Evolutionary conservation across 2,329 filamentous ascomycete genomes (phyloP), one percentile per base, ranked within the genome.

Genomic region (Neoarthrinium moseri): DNA sequence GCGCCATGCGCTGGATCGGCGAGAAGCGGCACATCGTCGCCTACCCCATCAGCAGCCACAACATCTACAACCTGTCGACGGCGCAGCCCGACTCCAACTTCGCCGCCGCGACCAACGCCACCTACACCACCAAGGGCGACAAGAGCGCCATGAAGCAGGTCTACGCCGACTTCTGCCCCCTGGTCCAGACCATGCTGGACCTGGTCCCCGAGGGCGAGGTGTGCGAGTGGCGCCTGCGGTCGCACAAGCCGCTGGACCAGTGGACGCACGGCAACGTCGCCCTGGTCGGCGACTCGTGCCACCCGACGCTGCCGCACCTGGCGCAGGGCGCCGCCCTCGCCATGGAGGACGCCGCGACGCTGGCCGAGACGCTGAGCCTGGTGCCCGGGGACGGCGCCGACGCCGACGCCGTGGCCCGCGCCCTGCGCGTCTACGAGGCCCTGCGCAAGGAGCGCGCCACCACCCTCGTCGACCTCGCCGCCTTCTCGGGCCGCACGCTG

Each of bases 21-120:
- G 82, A 83, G 59, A 80, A 80, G 55, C 77, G 86, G 1, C 88
- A 91, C 64, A 86, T 90, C 62, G 88, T 91, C 55, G 86, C 86
- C 0, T 92, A 91, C 61, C 83, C 87, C 0, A 83, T 92, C 34
- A 75, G 80, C 50, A 78, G 75, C 58, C 81, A 88, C 57, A 74
- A 73, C 27, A 76, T 84, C 55, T 86, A 84, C 67, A 86, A 86
- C 64, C 67, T 86, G 26, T 82, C 81, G 11, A 75, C 80, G 10
- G 72, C 78, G 23, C 82, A 85, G 60, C 81, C 81, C 3, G 82
- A 85, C 56, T 68, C 65, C 51, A 77, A 82, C 59, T 83, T 82
- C 45, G 78, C 81, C 11, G 71, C 72, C 8, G 78, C 81, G 3
- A 74, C 77, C 3, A 75, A 72, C 24, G 73, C 72, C 29, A 83